Evolutionary conservation across 352 stramenopile species (phyloP), one percentile per base, ranked within the genome.

Genomic region (Phytopythium sindhum): DNA sequence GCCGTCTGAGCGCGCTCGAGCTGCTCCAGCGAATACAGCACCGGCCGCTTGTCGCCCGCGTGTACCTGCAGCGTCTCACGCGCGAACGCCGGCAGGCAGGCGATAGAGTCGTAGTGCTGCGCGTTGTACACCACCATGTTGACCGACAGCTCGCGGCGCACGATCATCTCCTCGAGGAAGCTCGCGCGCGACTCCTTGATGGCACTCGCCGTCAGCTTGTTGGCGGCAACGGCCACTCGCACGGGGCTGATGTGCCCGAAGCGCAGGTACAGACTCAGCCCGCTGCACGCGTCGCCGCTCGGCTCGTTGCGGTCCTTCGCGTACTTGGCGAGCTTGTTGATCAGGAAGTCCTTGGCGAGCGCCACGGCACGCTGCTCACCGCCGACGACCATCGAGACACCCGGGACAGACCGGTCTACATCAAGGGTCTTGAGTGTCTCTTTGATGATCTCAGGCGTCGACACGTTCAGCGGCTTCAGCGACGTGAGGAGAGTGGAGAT

Each of bases 151-250:
- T 99, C 98, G 21, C 96, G 79, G 4, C 98, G 93, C 9, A 99
- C 91, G 26, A 99, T 95, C 39, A 97, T 79, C 77, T 99, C 97
- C 84, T 99, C 98, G 2, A 99, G 79, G 73, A 98, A 99, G 31
- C 90, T 86, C 14, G 97, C 88, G 14, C 94, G 86, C 11, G 89
- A 89, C 44, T 78, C 69, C 81, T 88, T 82, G 21, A 74, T 67
- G 9, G 77, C 61, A 48, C 96, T 72, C 21, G 78, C 83, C 54
- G 95, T 97, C 8, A 86, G 54, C 80, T 84, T 84, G 26, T 81
- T 65, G 15, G 78, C 80, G 14, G 69, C 63, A 1, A 96, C 69
- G 23, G 78, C 86, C 44, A 94, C 73, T 28, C 80, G 73, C 52
- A 92, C 84, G 19, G 86, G 73, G 31, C 76, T 85, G 19, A 96